Base-by-base conservation (phyloP, 176 grass and related monocot species). In the Zea luxurians region DNA sequence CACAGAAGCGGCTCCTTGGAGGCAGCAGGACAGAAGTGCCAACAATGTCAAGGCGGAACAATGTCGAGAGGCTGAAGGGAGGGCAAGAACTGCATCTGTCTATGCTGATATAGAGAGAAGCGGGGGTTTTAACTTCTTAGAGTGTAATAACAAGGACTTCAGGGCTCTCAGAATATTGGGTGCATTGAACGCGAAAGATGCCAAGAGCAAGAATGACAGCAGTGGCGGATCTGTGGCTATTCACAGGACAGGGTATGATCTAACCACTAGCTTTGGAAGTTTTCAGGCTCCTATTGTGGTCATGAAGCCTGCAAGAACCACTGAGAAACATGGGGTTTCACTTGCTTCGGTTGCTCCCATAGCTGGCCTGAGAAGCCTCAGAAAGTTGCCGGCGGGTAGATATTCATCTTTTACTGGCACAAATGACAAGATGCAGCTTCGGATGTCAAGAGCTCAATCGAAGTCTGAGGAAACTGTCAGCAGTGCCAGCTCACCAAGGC, bases 251-350 rank as follows among this genome's bases (percentile, higher is more conserved):
- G 68, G 48, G 68, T 52, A 79, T 61, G 54, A 43, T 42, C 41
- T 36, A 12, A 61, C 37, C 65, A 89, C 71, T 87, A 54, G 52
- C 71, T 78, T 82, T 36, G 87, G 79, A 86, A 83, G 61, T 76
- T 86, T 88, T 54, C 86, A 91, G 20, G 80, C 92, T 85, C 90
- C 92, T 42, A 89, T 99, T 77, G 90, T 99, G 61, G 81, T 96
- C 46, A 95, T 99, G 86, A 93, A 93, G 68, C 88, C 90, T 21
- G 86, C 86, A 79, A 96, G 88, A 87, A 81, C 59, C 42, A 50
- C 64, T 38, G 63, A 68, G 76, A 75, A 73, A 64, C 10, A 80
- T 47, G 80, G 66, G 55, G 83, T 72, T 85, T 79, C 80, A 82
- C 27, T 71, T 78, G 61, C 81, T 81, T 76, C 86, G 13, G 77